These are phyloP conservation scores for Patellifolia procumbens DNA, from an alignment of 179 eudicot species.

Conservation along the genomic window DNA sequence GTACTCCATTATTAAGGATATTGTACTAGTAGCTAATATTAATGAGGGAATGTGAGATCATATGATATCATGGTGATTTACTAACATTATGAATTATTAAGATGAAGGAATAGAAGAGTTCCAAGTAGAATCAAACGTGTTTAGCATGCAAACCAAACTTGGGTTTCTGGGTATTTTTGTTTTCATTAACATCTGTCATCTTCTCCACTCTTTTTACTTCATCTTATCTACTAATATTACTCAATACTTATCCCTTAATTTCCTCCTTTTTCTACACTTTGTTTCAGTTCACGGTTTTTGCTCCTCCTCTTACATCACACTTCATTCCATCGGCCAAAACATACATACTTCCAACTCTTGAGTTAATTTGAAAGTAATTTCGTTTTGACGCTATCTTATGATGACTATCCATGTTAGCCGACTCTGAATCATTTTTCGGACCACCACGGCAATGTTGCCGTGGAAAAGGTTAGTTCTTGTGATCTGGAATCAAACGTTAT, in stretches of 20 bases:
- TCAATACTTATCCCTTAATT: conserved; percentile 22
- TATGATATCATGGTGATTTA: conserved; percentile 22
- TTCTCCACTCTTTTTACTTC: conserved; percentile 13
- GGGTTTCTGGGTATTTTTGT: conserved; percentile 12
- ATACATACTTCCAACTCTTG: too few relatives aligned
- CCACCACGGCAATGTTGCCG: too few relatives aligned
- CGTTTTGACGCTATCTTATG: too few relatives aligned
- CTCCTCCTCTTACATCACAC: background rate
- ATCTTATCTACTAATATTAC: conserved; percentile 12
- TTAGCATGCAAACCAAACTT: conserved; percentile 43
- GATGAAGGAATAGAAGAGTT: conserved; percentile 18
- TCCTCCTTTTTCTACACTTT: conserved; percentile 16
- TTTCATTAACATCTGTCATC: conserved; percentile 40
- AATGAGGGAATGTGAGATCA: conserved; percentile 28
- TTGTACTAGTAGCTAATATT: conserved; percentile 17
- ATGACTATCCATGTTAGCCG: too few relatives aligned
- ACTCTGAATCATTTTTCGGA: too few relatives aligned
- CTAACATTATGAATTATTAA: too few relatives aligned
- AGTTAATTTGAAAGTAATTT: too few relatives aligned
- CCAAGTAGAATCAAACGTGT: conserved; percentile 45
- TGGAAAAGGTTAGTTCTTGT: too few relatives aligned
- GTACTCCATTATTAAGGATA: too few relatives aligned
- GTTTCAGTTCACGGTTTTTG: conserved; percentile 7
- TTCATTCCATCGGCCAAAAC: background rate
- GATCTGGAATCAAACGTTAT: background rate